A percentile compares a stretch with the other conserved stretches of the same genome.
Conservation (phyloP, 352 stramenopile genomes). For the Phytophthora meadii region DNA sequence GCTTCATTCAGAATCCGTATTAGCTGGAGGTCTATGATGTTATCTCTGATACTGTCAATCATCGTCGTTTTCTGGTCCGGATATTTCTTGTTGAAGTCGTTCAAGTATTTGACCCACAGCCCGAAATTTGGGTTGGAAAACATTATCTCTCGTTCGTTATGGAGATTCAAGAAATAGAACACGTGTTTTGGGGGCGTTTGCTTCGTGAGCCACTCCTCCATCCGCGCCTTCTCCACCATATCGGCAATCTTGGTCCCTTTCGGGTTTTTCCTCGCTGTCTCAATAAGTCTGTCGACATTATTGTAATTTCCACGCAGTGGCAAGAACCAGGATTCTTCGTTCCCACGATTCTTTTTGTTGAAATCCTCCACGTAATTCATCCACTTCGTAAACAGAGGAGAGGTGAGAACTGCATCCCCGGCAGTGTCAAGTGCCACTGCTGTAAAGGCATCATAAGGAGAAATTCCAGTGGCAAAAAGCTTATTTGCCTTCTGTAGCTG, state of each 20-base stretch:
- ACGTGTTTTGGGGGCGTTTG: too few species aligned
- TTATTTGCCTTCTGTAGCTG: not conserved
- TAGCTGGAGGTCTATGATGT: not conserved
- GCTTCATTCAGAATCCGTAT: not conserved
- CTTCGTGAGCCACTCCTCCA: not conserved
- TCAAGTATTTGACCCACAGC: constrained; percentile 5
- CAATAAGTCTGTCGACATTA: not conserved
- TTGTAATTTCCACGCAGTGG: not conserved
- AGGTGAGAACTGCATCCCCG: not conserved
- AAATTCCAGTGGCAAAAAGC: not conserved
- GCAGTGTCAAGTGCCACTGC: not conserved
- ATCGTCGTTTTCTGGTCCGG: constrained; percentile 2
- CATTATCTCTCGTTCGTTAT: not conserved
- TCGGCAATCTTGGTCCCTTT: not conserved
- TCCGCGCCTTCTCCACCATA: not conserved
- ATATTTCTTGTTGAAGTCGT: constrained; percentile 8
- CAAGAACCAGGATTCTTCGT: not conserved
- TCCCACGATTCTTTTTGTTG: not conserved
- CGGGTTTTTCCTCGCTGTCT: not conserved
- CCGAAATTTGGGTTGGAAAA: not conserved
- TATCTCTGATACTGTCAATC: not conserved
- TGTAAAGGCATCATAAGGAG: too few species aligned
- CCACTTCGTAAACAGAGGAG: not conserved
- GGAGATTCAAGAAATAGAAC: not conserved
- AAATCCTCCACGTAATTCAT: not conserved